Evolutionary conservation across 1,284 basidiomycete genomes (phyloP).

Genomic region (Mycena sp.): DNA sequence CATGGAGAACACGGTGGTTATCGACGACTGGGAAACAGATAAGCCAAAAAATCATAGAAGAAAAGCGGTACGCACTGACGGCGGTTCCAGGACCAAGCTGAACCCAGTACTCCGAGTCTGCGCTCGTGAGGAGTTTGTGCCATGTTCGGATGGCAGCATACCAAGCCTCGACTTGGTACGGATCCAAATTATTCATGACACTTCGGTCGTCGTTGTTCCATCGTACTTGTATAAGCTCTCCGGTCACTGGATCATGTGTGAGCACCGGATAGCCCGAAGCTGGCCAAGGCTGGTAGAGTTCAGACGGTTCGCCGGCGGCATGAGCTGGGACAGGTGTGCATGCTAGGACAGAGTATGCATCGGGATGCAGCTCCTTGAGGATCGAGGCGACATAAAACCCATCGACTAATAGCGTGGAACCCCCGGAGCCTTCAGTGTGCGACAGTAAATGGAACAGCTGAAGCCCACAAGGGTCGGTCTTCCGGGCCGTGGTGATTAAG

Average conservation of each 20-base stretch:
- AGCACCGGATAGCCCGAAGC: constrained; percentile 75
- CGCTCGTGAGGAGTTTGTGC: constrained; percentile 81
- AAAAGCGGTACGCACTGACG: constrained; percentile 68
- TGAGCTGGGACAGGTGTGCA: constrained; percentile 83
- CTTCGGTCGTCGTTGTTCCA: constrained; percentile 98
- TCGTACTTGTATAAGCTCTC: constrained; percentile 81
- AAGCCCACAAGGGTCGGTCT: constrained; percentile 93
- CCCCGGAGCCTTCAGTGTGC: constrained; percentile 86
- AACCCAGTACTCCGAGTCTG: constrained; percentile 92
- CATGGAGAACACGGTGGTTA: constrained; percentile 95
- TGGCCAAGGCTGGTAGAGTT: constrained; percentile 73
- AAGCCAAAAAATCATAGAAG: constrained; percentile 3
- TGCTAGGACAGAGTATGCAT: constrained; percentile 80
- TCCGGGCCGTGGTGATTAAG: not conserved
- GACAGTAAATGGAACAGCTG: constrained; percentile 96
- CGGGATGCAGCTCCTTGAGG: constrained; percentile 80
- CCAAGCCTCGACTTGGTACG: constrained; percentile 78
- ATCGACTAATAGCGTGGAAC: constrained; percentile 91
- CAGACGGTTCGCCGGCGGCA: constrained; percentile 84
- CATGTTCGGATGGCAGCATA: constrained; percentile 86
- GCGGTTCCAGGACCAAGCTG: constrained; percentile 89
- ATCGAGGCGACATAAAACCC: constrained; percentile 92
- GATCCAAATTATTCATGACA: constrained; percentile 72
- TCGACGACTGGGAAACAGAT: constrained; percentile 74
- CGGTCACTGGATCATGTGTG: constrained; percentile 70